A percentile compares a stretch with the other conserved stretches of the same genome.
These are phyloP conservation scores for Glebionis coronaria DNA, from an alignment of 129 eudicot species.

Conservation along the genomic window DNA sequence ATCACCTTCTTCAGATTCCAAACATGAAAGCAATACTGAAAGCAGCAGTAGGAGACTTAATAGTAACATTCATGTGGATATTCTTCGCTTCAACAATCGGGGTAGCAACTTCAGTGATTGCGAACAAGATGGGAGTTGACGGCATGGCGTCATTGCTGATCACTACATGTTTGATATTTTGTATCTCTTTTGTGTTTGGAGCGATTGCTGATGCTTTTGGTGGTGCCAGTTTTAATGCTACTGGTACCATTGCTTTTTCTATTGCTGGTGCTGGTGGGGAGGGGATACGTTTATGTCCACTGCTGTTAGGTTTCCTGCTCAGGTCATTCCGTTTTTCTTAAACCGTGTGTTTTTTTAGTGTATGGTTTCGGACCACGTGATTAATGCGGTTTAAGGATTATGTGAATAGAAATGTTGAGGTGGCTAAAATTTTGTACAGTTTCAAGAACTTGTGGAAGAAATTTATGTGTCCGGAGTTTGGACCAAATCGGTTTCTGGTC, in stretches of 20 bases:
- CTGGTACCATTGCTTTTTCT: conserved; percentile 43
- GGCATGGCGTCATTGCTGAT: conserved; percentile 31
- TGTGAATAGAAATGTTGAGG: too few species aligned
- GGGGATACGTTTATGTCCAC: conserved; percentile 41
- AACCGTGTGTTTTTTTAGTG: background rate
- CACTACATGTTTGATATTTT: conserved; percentile 40
- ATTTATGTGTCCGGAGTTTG: too few species aligned
- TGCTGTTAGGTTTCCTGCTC: conserved; percentile 62
- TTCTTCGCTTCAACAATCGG: conserved; percentile 62
- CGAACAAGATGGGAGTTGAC: conserved; percentile 35
- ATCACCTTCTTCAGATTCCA: too few species aligned
- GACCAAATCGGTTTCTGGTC: too few species aligned
- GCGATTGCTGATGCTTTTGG: conserved; percentile 41
- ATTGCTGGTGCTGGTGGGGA: conserved; percentile 45
- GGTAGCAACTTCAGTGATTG: conserved; percentile 34
- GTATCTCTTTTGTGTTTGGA: conserved; percentile 35
- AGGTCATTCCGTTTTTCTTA: conserved; percentile 28
- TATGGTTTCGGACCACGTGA: too few species aligned
- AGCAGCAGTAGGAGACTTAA: conserved; percentile 46
- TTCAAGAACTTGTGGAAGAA: too few species aligned
- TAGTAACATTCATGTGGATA: conserved; percentile 65
- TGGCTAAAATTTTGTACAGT: too few species aligned
- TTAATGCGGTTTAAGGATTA: too few species aligned
- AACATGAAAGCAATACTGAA: conserved; percentile 35
- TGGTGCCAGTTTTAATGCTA: conserved; percentile 66